phyloP scores from a whole-genome alignment of 345 rosid species.

The Dimocarpus longan region DNA sequence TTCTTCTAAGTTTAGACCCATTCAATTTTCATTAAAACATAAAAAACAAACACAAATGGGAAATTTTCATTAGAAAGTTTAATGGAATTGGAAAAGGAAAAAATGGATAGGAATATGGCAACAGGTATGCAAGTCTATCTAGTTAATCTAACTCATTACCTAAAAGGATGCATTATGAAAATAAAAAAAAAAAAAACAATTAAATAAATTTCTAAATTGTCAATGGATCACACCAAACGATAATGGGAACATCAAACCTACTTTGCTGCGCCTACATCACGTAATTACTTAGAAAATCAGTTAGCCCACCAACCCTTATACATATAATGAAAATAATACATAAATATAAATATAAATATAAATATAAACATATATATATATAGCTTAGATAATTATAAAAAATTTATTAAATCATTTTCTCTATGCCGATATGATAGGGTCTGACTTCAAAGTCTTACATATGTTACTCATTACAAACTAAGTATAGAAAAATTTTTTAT shows the following conservation, averaged over 20 bases:
- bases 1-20: too few species aligned
- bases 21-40: too few species aligned
- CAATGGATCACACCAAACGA: slow-evolving; percentile 14
- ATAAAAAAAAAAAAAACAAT: neutral
- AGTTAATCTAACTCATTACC: neutral
- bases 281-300: neutral
- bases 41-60: too few species aligned
- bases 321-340: neutral
- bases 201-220: neutral
- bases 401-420: neutral
- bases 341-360: too few species aligned
- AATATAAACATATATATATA: too few species aligned
- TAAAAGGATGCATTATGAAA: neutral
- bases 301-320: slow-evolving; percentile 32
- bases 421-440: too few species aligned
- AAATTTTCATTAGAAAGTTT: too few species aligned
- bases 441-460: too few species aligned
- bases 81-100: too few species aligned
- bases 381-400: neutral
- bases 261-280: slow-evolving; percentile 16
- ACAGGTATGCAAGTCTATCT: neutral
- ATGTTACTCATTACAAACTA: too few species aligned
- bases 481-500: too few species aligned
- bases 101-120: too few species aligned
- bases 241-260: slow-evolving; percentile 22